These are phyloP conservation scores for Nitzschia sp. DNA, from an alignment of 108 stramenopile species.

Conservation along the genomic window DNA sequence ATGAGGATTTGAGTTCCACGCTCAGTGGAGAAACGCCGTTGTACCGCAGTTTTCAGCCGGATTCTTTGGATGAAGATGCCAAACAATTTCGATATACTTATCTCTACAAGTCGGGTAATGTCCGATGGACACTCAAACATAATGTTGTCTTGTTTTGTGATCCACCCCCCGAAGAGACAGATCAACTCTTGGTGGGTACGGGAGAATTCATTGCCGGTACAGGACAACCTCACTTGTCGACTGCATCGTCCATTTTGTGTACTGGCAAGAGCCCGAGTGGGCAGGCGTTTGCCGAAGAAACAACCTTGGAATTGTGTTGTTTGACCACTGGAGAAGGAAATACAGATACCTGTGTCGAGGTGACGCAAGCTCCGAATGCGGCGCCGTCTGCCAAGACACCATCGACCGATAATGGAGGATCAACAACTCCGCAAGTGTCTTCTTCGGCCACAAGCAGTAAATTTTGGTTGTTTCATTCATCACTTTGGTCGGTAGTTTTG, in stretches of 20 bases:
- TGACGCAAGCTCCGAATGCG: neutral
- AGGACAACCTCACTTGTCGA: neutral
- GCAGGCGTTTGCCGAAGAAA: neutral
- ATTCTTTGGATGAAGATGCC: neutral
- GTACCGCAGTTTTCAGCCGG: neutral
- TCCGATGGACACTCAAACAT: neutral
- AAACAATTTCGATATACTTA: neutral
- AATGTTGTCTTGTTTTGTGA: neutral
- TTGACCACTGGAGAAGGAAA: neutral
- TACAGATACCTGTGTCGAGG: neutral
- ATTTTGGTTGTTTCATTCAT: neutral
- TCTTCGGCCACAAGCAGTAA: neutral
- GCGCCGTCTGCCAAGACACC: neutral
- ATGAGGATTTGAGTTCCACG: neutral
- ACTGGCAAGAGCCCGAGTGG: neutral
- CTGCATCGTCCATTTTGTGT: neutral
- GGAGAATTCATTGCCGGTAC: neutral
- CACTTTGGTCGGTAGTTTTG: too few species aligned
- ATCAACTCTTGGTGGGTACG: neutral
- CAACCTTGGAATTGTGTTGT: neutral
- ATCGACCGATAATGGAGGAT: neutral
- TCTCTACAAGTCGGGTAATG: neutral
- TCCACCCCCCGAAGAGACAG: neutral
- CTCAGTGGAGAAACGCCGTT: neutral
- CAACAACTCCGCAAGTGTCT: neutral